Evolutionary conservation across 345 rosid species (phyloP).

Genomic region (Bruguiera gymnorhiza): DNA sequence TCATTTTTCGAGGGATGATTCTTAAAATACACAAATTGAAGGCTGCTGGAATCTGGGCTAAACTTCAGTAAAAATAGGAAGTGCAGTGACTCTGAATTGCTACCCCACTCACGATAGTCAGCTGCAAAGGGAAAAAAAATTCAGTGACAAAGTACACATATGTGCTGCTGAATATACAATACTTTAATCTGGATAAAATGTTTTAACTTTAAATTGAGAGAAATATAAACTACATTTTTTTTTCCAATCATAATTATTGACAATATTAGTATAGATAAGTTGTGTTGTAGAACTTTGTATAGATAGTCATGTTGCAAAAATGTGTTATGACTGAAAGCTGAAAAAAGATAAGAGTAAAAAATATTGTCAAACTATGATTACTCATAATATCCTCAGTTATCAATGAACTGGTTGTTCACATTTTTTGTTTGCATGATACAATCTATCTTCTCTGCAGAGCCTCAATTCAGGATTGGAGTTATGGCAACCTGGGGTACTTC

Average conservation of each 20-base stretch:
- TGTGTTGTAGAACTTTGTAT: too few relatives aligned
- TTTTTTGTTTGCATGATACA: not conserved
- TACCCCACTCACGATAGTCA: not conserved
- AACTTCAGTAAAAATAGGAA: not conserved
- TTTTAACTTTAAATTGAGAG: too few relatives aligned
- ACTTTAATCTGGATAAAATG: too few relatives aligned
- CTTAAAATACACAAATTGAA: too few relatives aligned
- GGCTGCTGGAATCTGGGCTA: too few relatives aligned
- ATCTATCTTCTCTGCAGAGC: slow-evolving; percentile 40
- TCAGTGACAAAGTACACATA: too few relatives aligned
- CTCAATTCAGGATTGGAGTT: slow-evolving; percentile 58
- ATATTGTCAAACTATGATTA: not conserved
- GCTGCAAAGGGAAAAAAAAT: too few relatives aligned
- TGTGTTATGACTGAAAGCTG: not conserved
- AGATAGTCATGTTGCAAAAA: not conserved
- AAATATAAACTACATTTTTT: too few relatives aligned
- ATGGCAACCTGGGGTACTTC: slow-evolving; percentile 86
- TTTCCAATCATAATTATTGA: too few relatives aligned
- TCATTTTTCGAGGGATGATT: too few relatives aligned
- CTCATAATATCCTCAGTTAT: not conserved
- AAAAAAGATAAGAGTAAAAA: not conserved
- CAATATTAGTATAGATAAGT: too few relatives aligned
- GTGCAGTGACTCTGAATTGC: not conserved
- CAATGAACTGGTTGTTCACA: not conserved
- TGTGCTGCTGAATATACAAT: too few relatives aligned